Base-by-base conservation (phyloP, 495 filamentous ascomycete species). In the Neurospora sp. region DNA sequence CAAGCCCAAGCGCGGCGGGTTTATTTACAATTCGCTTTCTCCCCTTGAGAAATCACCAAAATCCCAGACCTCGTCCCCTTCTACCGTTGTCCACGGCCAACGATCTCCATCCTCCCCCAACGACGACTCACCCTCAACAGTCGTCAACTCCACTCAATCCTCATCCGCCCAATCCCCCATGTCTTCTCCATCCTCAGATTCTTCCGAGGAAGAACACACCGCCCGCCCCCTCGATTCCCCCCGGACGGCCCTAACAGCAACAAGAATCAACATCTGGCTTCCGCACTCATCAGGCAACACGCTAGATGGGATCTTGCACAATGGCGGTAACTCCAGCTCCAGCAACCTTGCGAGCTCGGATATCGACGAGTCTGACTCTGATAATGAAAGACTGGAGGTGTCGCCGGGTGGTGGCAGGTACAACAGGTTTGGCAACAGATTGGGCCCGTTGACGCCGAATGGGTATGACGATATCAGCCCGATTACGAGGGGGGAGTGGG, bases 401-500 rank as follows among this genome's bases (percentile, higher is more conserved):
- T 31, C 54, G 3, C 54, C 54, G 6, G 72, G 18, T n/a, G 35
- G 44, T 37, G 37, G 44, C 2, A 8, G 71, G n/a, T 42, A 20
- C 60, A 72, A 70, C 62, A 71, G 60, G 62, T 9, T 66, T 8
- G 46, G 42, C 27, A 66, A 79, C 38, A 70, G 39, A 38, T 49
- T 83, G 8, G 84, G 82, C 7, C 84, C 85, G 18, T 75, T 78
- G 79, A 89, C 86, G 72, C 87, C 87, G 10, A 88, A 89, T 74
- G 83, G 82, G 42, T 86, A 85, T 70, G 86, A 87, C 46, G 87
- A 89, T 70, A 86, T 88, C 62, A 86, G 85, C 39, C 87, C 86
- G 14, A 83, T 86, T 18, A 89, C 87, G 16, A 78, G 84, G 42
- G 85, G 85, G 11, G 87, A 88, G 79, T 89, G 87, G 87, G 84